Evolutionary conservation across 225 moss, liverwort and hornwort genomes (phyloP).

Genomic region (Lunularia cruciata): DNA sequence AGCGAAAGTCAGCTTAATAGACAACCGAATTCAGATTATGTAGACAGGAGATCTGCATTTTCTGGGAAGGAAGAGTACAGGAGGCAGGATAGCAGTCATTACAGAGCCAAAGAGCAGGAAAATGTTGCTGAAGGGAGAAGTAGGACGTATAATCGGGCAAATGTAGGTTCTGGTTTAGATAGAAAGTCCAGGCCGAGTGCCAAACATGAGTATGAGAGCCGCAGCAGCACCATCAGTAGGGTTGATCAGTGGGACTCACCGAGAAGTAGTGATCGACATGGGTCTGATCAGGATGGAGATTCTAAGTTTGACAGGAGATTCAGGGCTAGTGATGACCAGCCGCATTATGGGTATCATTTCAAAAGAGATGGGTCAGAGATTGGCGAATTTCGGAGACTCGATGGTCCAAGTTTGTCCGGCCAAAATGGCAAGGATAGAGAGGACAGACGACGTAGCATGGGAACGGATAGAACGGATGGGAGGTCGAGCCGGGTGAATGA

Average conservation of each 20-base stretch:
- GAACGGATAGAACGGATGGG: background rate
- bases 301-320: background rate
- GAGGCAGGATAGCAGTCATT: background rate
- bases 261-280: background rate
- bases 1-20: background rate
- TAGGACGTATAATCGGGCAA: no score
- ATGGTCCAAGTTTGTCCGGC: background rate
- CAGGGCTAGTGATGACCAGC: conserved; percentile 6
- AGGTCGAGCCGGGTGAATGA: background rate
- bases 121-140: background rate
- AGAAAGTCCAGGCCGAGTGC: background rate
- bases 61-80: background rate
- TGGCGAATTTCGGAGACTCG: conserved; percentile 28
- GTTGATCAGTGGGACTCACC: no score
- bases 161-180: background rate
- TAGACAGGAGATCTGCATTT: background rate
- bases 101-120: background rate
- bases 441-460: background rate
- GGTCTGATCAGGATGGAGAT: background rate
- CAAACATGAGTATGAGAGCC: background rate
- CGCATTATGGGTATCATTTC: conserved; percentile 29
- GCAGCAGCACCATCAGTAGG: background rate
- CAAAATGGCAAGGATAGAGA: background rate
- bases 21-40: no score
- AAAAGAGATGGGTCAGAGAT: conserved; percentile 4